Conservation (phyloP, 1,284 basidiomycete genomes). For the Pisolithus thermaeus region DNA sequence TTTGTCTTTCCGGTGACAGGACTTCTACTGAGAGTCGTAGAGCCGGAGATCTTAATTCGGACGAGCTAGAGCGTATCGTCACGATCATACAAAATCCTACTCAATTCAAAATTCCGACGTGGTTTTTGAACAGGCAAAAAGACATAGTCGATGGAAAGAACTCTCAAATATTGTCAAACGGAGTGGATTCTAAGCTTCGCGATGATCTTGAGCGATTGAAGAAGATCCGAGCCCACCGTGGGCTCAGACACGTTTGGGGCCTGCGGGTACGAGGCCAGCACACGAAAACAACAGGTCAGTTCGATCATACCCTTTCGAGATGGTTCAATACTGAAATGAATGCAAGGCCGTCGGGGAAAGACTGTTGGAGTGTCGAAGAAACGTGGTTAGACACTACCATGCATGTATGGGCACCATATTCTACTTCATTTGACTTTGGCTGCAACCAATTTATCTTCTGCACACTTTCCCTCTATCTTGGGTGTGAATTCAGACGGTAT, state of each 20-base stretch:
- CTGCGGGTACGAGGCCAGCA: slow-evolving; percentile 95
- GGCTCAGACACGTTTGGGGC: slow-evolving; percentile 97
- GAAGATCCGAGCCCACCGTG: slow-evolving; percentile 99
- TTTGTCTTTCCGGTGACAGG: background rate
- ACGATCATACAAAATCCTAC: slow-evolving; percentile 99
- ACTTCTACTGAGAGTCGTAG: slow-evolving; percentile 33
- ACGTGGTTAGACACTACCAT: slow-evolving; percentile 55
- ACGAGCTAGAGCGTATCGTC: slow-evolving; percentile 98
- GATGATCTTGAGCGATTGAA: slow-evolving; percentile 98
- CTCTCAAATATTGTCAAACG: slow-evolving; percentile 94
- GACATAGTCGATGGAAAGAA: slow-evolving; percentile 98
- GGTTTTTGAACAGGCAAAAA: slow-evolving; percentile 99
- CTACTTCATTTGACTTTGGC: background rate
- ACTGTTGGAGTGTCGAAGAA: slow-evolving; percentile 93
- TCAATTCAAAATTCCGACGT: slow-evolving; percentile 99
- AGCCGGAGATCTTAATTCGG: slow-evolving; percentile 91
- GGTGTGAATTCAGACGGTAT: no score
- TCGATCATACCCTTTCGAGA: background rate
- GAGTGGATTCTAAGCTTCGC: slow-evolving; percentile 97
- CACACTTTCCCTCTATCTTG: no score
- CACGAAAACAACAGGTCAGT: slow-evolving; percentile 96
- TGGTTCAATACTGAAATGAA: slow-evolving; percentile 4
- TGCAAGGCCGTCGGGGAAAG: slow-evolving; percentile 78
- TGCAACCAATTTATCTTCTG: background rate
- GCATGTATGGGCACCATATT: slow-evolving; percentile 5